phyloP scores from a whole-genome alignment of 768 basidiomycete genomes.

The Fistulinella prunicolor region DNA sequence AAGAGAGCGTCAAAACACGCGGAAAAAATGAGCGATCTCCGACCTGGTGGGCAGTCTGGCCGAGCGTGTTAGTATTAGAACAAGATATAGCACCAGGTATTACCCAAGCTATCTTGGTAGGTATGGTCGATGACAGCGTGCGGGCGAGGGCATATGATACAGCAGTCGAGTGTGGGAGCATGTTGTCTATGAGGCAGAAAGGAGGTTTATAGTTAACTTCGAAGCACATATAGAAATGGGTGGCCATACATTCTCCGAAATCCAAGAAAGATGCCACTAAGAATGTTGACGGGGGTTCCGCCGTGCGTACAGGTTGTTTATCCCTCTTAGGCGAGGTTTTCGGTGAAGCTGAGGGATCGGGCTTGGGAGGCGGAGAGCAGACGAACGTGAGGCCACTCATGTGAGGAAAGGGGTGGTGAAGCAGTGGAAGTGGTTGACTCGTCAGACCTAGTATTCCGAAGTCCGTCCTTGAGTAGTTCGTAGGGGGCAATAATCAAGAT shows the following conservation, averaged over 20 bases:
- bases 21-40: constrained; percentile 42
- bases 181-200: constrained; percentile 39
- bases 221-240: background rate
- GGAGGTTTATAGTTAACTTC: constrained; percentile 24
- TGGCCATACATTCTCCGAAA: constrained; percentile 55
- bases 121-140: constrained; percentile 23
- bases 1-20: constrained; percentile 46
- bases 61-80: constrained; percentile 1
- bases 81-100: background rate
- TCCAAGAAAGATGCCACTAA: constrained; percentile 55
- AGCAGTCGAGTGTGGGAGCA: constrained; percentile 38
- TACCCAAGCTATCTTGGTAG: constrained; percentile 41
- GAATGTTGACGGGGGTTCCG: constrained; percentile 39
- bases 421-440: constrained; percentile 44
- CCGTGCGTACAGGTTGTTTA: constrained; percentile 17
- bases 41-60: constrained; percentile 22
- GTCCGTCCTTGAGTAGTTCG: constrained; percentile 2
- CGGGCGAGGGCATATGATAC: constrained; percentile 33
- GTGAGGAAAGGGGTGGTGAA: constrained; percentile 36
- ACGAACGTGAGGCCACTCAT: constrained; percentile 49
- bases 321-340: constrained; percentile 30
- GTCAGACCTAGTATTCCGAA: constrained; percentile 35
- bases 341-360: constrained; percentile 24
- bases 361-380: constrained; percentile 33
- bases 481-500: background rate